phyloP scores from a whole-genome alignment of 208 protist genomes.

The Trypanosoma brucei region DNA sequence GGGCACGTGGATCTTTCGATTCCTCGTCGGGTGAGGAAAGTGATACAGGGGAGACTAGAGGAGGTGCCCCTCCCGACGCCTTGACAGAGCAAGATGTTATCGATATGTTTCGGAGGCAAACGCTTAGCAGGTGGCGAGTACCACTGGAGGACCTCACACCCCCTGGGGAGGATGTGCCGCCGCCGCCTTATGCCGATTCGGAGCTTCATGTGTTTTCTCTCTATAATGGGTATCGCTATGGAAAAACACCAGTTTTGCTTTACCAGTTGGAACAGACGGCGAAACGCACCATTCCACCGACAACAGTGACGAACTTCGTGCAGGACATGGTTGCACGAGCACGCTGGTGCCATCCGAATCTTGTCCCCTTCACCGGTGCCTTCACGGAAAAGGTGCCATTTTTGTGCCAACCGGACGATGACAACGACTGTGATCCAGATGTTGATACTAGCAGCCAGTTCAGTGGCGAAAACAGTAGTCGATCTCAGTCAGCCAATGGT shows the following conservation, averaged over 20 bases:
- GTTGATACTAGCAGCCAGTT: background rate
- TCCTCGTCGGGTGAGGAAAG: background rate
- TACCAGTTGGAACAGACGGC: conserved; percentile 19
- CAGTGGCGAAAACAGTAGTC: background rate
- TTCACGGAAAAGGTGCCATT: conserved; percentile 55
- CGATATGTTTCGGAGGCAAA: conserved; percentile 30
- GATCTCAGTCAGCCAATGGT: background rate
- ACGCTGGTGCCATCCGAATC: conserved; percentile 59
- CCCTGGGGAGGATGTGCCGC: background rate
- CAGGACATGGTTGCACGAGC: conserved; percentile 45
- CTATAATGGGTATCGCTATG: conserved; percentile 21
- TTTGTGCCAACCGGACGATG: background rate
- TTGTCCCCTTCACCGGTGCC: conserved; percentile 49
- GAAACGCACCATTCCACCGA: conserved; percentile 10
- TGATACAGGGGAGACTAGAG: background rate
- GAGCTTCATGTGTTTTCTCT: conserved; percentile 13
- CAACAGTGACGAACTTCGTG: conserved; percentile 42
- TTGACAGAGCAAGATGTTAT: conserved; percentile 23
- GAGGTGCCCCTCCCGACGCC: background rate
- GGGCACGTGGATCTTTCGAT: too few relatives aligned
- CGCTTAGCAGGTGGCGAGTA: conserved; percentile 46
- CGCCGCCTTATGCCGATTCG: background rate
- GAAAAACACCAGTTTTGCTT: conserved; percentile 22
- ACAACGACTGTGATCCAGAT: background rate
- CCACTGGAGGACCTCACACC: conserved; percentile 34